Conservation (phyloP, 768 basidiomycete species). For the Pholiota microspora region DNA sequence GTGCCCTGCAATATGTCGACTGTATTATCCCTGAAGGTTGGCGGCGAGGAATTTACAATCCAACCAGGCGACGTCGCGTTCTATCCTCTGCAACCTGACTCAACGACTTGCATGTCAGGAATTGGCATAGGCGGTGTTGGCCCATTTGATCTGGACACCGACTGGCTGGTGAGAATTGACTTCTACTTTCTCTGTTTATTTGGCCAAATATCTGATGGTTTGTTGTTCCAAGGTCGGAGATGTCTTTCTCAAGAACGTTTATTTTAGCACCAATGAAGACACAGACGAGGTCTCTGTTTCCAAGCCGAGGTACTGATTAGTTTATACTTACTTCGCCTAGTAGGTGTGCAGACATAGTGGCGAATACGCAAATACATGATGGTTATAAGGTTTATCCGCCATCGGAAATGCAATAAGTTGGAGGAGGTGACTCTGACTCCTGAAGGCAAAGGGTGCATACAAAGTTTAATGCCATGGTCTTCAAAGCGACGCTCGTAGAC, state of each 20-base stretch:
- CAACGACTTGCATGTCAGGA: conserved; percentile 58
- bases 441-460: no score
- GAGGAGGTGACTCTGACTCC: no score
- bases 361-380: no score
- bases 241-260: conserved; percentile 41
- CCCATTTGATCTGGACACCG: conserved; percentile 31
- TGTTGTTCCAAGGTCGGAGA: conserved; percentile 29
- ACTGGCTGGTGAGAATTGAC: conserved; percentile 58
- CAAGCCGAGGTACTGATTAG: conserved; percentile 14
- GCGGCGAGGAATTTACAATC: conserved; percentile 56
- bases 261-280: conserved; percentile 36
- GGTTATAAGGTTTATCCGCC: no score
- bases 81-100: conserved; percentile 43
- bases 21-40: conserved; percentile 54
- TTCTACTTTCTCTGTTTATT: conserved; percentile 4
- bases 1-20: conserved; percentile 64
- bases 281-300: conserved; percentile 33
- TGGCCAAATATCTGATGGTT: not conserved
- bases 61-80: conserved; percentile 57
- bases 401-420: no score
- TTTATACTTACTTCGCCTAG: no score
- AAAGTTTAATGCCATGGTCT: no score
- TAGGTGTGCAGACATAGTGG: no score
- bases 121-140: conserved; percentile 54
- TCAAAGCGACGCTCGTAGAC: no score